Evolutionary conservation across 352 stramenopile species (phyloP), one percentile per base, ranked within the genome.

Genomic region (Globisporangium paddicum): DNA sequence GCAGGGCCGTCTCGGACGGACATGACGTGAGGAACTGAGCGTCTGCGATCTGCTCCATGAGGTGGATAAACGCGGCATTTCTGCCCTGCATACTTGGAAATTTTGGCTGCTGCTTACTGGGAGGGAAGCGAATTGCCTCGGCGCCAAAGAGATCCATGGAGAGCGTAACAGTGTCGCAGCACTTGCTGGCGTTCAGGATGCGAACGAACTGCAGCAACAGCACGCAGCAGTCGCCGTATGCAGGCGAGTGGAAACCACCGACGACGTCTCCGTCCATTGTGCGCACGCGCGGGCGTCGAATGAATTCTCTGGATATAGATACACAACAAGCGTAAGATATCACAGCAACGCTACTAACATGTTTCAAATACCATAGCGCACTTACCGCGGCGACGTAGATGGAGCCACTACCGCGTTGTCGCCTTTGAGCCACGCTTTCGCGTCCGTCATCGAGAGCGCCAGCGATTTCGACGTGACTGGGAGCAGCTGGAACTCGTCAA

Each of bases 131-230:
- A 30, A 19, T 25, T 30, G 21, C 6, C 34, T 55, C 62, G 21
- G 30, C 37, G 52, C 62, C 52, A 49, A 72, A 82, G 65, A 77
- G 72, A 10, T 57, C 69, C 50, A 83, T 71, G 16, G 71, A 77
- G 13, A 86, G 61, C 35, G 67, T 64, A 41, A 92, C 53, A 0
- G 82, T 89, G 55, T 94, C 85, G 44, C 85, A 94, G 18, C 79
- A 90, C 35, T 85, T 71, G 37, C 71, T 56, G 13, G 77, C 73
- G 54, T 94, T 94, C 25, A 90, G 67, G 21, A 90, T 63, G 42
- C 65, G 63, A 41, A 91, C 48, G 26, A 62, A 58, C 14, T 58
- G 35, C 34, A 80, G 21, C 48, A 92, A 34, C 21, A 62, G 48
- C 16, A 3, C 25, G 54, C 78, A 84, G 18, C 60, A 68, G 5